A percentile compares a stretch with the other conserved stretches of the same genome.
Conservation (phyloP, 345 rosid genomes). For the Fremontodendron californicum region DNA sequence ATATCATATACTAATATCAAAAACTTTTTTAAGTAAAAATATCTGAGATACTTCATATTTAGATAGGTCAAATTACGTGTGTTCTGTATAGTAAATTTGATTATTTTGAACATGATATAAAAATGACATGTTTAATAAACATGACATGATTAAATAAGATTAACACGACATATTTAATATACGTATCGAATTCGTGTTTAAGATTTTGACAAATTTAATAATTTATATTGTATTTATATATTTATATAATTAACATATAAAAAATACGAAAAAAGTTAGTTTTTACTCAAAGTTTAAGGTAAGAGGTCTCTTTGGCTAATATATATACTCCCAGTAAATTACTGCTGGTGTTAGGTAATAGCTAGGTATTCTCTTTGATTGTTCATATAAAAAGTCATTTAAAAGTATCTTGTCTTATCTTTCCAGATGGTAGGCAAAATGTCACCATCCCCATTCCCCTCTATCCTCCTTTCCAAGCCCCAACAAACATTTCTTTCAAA, state of each 20-base stretch:
- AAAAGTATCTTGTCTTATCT: background rate
- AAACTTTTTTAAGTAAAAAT: too few species aligned
- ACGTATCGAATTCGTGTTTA: too few species aligned
- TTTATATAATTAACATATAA: too few species aligned
- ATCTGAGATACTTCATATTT: background rate
- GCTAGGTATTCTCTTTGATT: background rate
- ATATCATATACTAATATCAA: background rate
- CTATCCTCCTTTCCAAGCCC: background rate
- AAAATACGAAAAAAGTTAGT: too few species aligned
- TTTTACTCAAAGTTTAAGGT: conserved; percentile 6
- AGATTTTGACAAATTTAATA: too few species aligned
- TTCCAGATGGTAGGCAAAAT: background rate
- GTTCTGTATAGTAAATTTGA: too few species aligned
- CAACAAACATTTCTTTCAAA: background rate
- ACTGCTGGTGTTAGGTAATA: background rate
- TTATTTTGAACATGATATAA: too few species aligned
- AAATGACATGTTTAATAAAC: too few species aligned
- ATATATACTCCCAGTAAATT: background rate
- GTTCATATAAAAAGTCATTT: background rate
- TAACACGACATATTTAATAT: too few species aligned
- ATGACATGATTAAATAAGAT: too few species aligned
- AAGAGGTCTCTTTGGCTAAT: background rate
- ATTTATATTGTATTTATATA: too few species aligned
- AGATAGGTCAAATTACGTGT: background rate
- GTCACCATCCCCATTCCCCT: background rate